A percentile compares a stretch with the other conserved stretches of the same genome.
These are phyloP conservation scores for Backusella morwellensis DNA, from an alignment of 192 early-diverging fungal species.

Conservation along the genomic window DNA sequence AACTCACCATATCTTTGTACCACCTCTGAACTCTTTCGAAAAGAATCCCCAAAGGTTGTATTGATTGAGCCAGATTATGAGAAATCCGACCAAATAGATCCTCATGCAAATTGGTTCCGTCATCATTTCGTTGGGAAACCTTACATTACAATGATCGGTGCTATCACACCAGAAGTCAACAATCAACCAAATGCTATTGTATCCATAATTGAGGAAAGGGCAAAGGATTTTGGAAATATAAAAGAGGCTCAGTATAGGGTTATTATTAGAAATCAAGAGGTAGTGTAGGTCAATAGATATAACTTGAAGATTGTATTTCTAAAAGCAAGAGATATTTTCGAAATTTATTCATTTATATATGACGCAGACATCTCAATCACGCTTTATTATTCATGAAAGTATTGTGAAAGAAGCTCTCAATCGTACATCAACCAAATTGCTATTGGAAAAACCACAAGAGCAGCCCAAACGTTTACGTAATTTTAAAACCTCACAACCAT, in stretches of 20 bases:
- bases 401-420: slow-evolving; percentile 12
- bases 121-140: slow-evolving; percentile 22
- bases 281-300: slow-evolving; percentile 4
- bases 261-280: slow-evolving; percentile 24
- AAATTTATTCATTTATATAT: not conserved
- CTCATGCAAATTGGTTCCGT: slow-evolving; percentile 17
- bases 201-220: slow-evolving; percentile 10
- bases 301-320: too few relatives aligned
- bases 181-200: not conserved
- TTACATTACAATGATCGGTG: slow-evolving; percentile 12
- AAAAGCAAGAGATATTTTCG: too few relatives aligned
- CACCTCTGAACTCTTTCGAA: not conserved
- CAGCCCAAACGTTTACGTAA: not conserved
- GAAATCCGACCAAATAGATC: not conserved
- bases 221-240: slow-evolving; percentile 16
- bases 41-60: slow-evolving; percentile 4
- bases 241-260: slow-evolving; percentile 23
- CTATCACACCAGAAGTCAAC: not conserved
- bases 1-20: not conserved
- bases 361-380: not conserved
- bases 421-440: not conserved
- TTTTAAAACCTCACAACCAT: not conserved
- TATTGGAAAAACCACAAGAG: slow-evolving; percentile 12
- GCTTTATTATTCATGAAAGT: slow-evolving; percentile 21
- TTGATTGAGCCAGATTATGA: slow-evolving; percentile 11